Conservation (phyloP, 2,329 filamentous ascomycete genomes). For the Ascochyta fabae region DNA sequence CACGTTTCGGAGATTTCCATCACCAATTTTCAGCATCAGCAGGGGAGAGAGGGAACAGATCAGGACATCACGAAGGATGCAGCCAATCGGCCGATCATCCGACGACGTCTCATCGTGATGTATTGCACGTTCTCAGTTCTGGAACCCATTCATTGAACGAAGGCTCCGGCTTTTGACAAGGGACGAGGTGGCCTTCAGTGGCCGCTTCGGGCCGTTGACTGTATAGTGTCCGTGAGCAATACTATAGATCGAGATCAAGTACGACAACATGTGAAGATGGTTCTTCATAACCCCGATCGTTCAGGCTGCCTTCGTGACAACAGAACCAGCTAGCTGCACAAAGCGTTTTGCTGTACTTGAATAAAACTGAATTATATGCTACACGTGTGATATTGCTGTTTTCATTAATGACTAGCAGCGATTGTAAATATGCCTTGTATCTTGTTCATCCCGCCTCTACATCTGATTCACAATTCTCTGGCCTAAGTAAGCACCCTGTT, state of each 20-base stretch:
- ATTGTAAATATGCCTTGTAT: no score
- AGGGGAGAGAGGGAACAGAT: not conserved
- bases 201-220: constrained; percentile 6
- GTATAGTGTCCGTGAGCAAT: not conserved
- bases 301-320: no score
- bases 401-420: no score
- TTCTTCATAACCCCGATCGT: not conserved
- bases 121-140: not conserved
- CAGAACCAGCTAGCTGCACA: no score
- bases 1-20: constrained; percentile 13
- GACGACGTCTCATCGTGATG: not conserved
- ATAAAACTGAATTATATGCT: no score
- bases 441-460: no score
- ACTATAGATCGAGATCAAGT: constrained; percentile 4
- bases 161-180: not conserved
- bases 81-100: constrained; percentile 13
- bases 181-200: constrained; percentile 2
- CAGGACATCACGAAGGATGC: not conserved
- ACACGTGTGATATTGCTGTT: no score
- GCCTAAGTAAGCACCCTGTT: no score
- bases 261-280: not conserved
- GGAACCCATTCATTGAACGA: not conserved
- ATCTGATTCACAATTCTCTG: no score
- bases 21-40: not conserved
- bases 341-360: no score